Base-by-base conservation (phyloP, 2,329 filamentous ascomycete genomes). In the Rhynchosporium agropyri region DNA sequence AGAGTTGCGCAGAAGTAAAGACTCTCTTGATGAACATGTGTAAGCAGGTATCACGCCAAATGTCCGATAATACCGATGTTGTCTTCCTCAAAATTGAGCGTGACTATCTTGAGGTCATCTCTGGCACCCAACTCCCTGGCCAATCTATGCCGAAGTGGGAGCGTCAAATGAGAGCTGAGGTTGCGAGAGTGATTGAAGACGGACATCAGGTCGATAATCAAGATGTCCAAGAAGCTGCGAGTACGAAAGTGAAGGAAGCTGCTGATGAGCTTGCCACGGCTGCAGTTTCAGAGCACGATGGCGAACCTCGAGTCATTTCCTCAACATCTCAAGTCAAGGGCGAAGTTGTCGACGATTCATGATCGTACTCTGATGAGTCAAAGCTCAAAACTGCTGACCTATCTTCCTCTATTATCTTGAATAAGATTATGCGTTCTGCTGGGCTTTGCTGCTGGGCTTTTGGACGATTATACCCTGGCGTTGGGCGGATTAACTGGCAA, bases 1-100 rank as follows among this genome's bases (percentile, higher is more conserved):
- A 76, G 4, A 80, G 81, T 0, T 77, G 77, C 0, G 62, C 77
- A 1, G 73, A 74, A 3, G 80, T 84, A 8, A 75, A 75, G 53
- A 56, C 64, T 0, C 73, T 74, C 10, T 74, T 87, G 1, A 65
- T 74, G 0, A 43, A 59, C 1, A 79, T 84, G 74, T 69, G 65
- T 46, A 57, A 61, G 9, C 31, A 60, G 7, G 69, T 74, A 9
- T 69, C 74, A 58, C 55, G 66, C 15, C 54, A 36, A 2, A 70
- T 76, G 67, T 53, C 65, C 4, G 66, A 71, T 12, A 70, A 72
- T 33, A 63, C 69, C 1, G 74, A 76, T 43, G 70, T 71, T 28
- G 68, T 75, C 1, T 76, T 73, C 55, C 55, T 45, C 69, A 48
- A 58, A 13, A 72, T 76, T 62, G 67, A 69, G 33, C 67, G 74